Conservation (phyloP, 73 alveolate species). For the Paramecium sexaurelia region DNA sequence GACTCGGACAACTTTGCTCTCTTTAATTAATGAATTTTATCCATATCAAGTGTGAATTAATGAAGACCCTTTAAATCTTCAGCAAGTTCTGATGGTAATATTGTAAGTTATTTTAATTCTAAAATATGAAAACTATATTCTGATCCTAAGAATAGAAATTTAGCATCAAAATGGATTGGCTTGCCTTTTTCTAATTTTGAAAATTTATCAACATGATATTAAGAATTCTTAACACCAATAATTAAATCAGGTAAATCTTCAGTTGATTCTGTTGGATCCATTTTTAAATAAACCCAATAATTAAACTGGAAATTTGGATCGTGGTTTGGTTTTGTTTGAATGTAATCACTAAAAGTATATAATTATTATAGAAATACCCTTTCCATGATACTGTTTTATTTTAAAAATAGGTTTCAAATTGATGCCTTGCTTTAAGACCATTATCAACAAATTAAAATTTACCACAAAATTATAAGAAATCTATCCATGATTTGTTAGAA, state of each 20-base stretch:
- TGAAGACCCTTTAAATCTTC: not conserved
- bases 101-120: not conserved
- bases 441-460: conserved; percentile 55
- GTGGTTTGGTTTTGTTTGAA: not conserved
- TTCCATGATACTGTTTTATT: conserved; percentile 30
- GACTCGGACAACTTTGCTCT: not conserved
- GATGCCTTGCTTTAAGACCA: conserved; percentile 48
- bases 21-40: not conserved
- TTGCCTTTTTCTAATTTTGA: not conserved
- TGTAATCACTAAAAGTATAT: not conserved
- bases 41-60: conserved; percentile 11
- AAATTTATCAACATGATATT: not conserved
- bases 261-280: conserved; percentile 55
- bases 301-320: not conserved
- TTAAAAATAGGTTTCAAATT: not conserved
- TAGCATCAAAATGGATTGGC: conserved; percentile 45
- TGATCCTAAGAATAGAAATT: conserved; percentile 32
- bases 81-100: not conserved
- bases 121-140: conserved; percentile 29
- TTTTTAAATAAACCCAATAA: conserved; percentile 46
- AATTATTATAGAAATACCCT: conserved; percentile 21
- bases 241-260: conserved; percentile 6
- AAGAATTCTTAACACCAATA: not conserved
- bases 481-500: conserved; percentile 18
- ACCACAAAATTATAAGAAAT: conserved; percentile 35